Evolutionary conservation across 2,329 filamentous ascomycete species (phyloP).

Genomic region (Zymoseptoria pseudotritici): DNA sequence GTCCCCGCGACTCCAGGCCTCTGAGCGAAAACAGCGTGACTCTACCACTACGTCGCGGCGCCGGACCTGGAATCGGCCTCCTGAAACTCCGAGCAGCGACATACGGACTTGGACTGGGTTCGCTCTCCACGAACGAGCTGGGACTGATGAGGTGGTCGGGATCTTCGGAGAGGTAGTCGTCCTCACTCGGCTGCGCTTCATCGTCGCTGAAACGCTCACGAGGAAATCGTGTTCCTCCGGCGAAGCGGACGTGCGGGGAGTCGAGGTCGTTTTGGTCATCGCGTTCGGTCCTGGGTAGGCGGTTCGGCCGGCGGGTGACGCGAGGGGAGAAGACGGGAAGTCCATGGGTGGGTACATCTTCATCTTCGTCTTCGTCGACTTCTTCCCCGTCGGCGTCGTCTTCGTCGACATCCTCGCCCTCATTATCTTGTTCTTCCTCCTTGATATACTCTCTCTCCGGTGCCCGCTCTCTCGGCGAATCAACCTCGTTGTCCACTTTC

Average conservation of each 20-base stretch:
- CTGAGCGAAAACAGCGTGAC: background rate
- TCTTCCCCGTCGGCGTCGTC: background rate
- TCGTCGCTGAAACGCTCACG: background rate
- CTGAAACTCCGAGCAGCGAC: background rate
- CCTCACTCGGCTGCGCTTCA: background rate
- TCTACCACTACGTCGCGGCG: background rate
- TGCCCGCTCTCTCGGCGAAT: background rate
- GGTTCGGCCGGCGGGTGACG: background rate
- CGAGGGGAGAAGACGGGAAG: background rate
- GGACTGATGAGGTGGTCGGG: background rate
- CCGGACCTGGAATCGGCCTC: background rate
- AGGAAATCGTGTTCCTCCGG: background rate
- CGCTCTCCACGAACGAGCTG: background rate
- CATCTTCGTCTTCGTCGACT: background rate
- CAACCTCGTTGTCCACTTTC: background rate
- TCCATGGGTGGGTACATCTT: background rate
- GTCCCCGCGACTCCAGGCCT: background rate
- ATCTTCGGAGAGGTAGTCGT: background rate
- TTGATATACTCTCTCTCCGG: background rate
- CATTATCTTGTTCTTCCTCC: background rate
- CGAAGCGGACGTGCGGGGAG: background rate
- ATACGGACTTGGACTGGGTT: background rate
- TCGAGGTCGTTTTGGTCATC: background rate
- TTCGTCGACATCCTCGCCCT: background rate
- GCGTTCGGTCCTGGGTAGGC: background rate